Base-by-base conservation (phyloP, 225 moss, liverwort and hornwort species). In the Antitrichia curtipendula region DNA sequence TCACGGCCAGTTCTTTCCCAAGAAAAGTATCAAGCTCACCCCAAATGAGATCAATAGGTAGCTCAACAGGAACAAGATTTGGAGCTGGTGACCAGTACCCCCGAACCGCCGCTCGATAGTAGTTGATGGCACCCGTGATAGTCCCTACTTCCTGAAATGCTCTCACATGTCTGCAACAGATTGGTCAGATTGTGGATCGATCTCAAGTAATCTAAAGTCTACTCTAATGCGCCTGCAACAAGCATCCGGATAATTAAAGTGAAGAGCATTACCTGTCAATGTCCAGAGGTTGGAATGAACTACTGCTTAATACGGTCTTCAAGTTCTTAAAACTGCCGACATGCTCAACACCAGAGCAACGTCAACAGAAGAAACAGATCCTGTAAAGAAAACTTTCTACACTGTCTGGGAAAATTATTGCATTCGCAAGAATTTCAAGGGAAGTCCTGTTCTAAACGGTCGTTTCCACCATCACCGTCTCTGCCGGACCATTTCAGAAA, bases 1-100 rank as follows among this genome's bases (percentile, higher is more conserved):
- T 89, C 68, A 93, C 90, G 45, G 92, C 94, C 78, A 97, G 71
- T 66, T 93, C 92, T 66, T 82, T 91, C 63, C 88, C 90, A 76
- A 95, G n/a, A 71, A 80, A 96, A 19, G 8, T 13, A 90, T 96
- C 97, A 80, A 91, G 90, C 66, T 96, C 93, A 27, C 96, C 96
- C 96, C 94, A 97, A 82, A 97, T 85, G 28, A 94, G 82, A 70
- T 91, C 92, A 70, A 95, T 90, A 80, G 96, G 96, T 29, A 94
- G 65, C 72, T 89, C 85, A 66, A 90, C 64, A 27, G 53, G 82
- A 76, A 68, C 53, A 73, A 84, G 60, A 70, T 54, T 87, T 80
- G 85, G 83, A 62, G 64, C 78, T 64, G 72, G 85, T 32, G 75
- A 85, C 93, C 94, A 95, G 80, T 84, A 41, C 47, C 96, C 95